Evolutionary conservation across 2,329 filamentous ascomycete species (phyloP), one percentile per base, ranked within the genome.

Genomic region (Salinomyces thailandicus): DNA sequence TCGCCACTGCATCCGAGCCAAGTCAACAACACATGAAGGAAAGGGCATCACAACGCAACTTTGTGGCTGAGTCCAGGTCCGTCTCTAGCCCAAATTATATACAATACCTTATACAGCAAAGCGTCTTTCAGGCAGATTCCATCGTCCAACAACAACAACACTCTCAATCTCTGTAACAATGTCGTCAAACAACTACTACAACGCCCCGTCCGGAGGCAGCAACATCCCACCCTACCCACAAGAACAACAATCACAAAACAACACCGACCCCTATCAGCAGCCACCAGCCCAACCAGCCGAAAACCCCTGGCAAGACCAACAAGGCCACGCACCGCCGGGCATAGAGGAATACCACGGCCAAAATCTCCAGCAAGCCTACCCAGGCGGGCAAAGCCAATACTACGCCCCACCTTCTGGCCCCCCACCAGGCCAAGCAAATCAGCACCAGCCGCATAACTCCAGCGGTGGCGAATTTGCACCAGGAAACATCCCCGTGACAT

Each of bases 291-390:
- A 41, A 34, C 31, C n/a, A 7, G 19, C 18, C 12, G 20, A 38
- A 5, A 41, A 41, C 30, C 15, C 34, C 17, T 38, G 39, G 32
- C 30, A 37, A 9, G 18, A 31, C 9, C 37, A 36, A 19, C 29
- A 31, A 30, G 32, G 19, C 5, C 30, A 39, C 11, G 12, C 37
- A 36, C 8, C 39, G 17, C 17, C 38, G 24, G 29, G 19, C 18
- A 32, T 17, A 13, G 3, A 15, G 17, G 16, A 15, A 27, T 31
- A n/a, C 4, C 33, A 15, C 7, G 33, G 24, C 22, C 33, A 36
- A 18, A n/a, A 15, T n/a, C 27, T 15, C 11, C 27, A 30, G 14
- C 27, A 30, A 15, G 35, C 18, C 17, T 12, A 14, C 9, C 26
- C 26, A 20, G 18, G 31, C 5, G 11, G 20, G 12, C 15, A 16